Evolutionary conservation across 225 moss, liverwort and hornwort genomes (phyloP), one percentile per base, ranked within the genome.

Genomic region (Thuidium tamariscinum): DNA sequence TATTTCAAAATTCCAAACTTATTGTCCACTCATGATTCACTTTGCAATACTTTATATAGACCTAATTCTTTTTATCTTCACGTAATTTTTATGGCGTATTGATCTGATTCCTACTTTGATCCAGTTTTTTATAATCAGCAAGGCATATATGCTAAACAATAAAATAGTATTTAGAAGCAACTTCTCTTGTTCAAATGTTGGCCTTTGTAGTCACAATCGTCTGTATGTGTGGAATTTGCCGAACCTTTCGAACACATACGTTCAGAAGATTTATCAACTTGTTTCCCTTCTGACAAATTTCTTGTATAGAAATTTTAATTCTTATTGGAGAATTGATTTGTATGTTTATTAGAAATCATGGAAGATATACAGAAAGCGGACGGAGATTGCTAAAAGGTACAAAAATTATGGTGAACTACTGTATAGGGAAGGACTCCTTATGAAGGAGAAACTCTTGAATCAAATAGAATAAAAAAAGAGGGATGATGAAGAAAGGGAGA

Each of bases 361-460:
- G 95, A 95, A 88, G 88, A 80, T 94, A 70, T 89, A 95, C 93
- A 95, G 91, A 86, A 93, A 91, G 94, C 92, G 96, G 76, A 93
- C 86, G 44, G 91, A 96, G 74, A 93, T 92, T 81, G 95, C 96
- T 56, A 94, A 91, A 78, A 94, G 92, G 77, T 98, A 90, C 68
- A 93, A 89, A 88, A 98, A 98, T 81, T 98, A 98, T 79, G 96
- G 97, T 54, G 97, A 98, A 80, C 87, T 98, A 63, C 85, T 98
- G 67, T 96, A 98, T 36, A 85, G 89, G 37, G 97, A 96, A 90
- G 97, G 96, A 34, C 89, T 96, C 59, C 72, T 82, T 52, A 92
- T 92, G 83, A 92, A 84, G 81, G 92, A 94, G 74, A 94, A 95
- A n/a, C 84, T 92, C 59, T 77, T 93, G 74, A 91, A 89, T 80